Percentiles rank a stretch among this genome's conserved stretches.
Evolutionary conservation across 1,284 basidiomycete species (phyloP).

Genomic region (Puccinia novopanici): DNA sequence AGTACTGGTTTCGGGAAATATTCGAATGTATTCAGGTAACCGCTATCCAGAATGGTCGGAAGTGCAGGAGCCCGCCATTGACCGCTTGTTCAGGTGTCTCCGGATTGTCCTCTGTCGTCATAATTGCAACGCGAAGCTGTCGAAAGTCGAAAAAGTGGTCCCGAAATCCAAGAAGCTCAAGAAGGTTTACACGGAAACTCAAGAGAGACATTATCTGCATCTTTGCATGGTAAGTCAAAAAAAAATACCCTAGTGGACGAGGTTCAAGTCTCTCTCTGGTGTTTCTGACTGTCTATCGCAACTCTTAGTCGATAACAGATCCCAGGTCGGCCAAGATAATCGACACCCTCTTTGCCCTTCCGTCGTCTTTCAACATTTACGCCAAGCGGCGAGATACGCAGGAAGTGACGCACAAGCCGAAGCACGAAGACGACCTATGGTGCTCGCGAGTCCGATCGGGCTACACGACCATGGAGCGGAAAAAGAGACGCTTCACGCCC

Average conservation of each 20-base stretch:
- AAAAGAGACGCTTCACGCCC: slow-evolving; percentile 21
- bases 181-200: slow-evolving; percentile 45
- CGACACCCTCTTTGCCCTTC: slow-evolving; percentile 14
- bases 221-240: slow-evolving; percentile 34
- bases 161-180: slow-evolving; percentile 37
- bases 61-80: not conserved
- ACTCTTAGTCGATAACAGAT: slow-evolving; percentile 16
- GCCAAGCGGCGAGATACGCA: slow-evolving; percentile 30
- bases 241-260: not conserved
- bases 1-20: not conserved
- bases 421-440: slow-evolving; percentile 22
- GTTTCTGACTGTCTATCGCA: not conserved
- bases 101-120: slow-evolving; percentile 33
- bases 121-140: slow-evolving; percentile 30
- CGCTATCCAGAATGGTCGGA: slow-evolving; percentile 41
- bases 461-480: slow-evolving; percentile 34
- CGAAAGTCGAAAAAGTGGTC: slow-evolving; percentile 38
- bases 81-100: slow-evolving; percentile 32
- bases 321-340: slow-evolving; percentile 25
- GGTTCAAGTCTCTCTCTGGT: not conserved
- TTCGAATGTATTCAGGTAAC: not conserved
- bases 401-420: slow-evolving; percentile 40
- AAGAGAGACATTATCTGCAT: slow-evolving; percentile 45
- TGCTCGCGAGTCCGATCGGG: slow-evolving; percentile 34
- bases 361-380: slow-evolving; percentile 22